Evolutionary conservation across 2,329 filamentous ascomycete genomes (phyloP).

Genomic region (Arachnopeziza araneosa): DNA sequence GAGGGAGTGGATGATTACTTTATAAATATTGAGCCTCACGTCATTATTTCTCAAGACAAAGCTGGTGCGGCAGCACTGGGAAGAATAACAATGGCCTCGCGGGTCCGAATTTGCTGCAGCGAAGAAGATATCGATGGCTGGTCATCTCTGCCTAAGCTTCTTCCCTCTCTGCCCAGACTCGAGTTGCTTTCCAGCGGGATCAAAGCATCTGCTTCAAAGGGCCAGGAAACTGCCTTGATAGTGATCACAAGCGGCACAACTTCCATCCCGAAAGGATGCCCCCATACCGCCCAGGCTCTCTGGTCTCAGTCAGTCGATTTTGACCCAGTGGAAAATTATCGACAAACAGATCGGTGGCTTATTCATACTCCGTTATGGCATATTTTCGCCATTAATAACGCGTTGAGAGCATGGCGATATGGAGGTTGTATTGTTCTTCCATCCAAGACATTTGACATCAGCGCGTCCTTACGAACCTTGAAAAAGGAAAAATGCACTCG

Average conservation of each 20-base stretch:
- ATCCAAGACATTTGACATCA: conserved; percentile 57
- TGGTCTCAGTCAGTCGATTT: conserved; percentile 3
- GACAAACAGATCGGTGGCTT: conserved; percentile 3
- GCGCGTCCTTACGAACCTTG: conserved; percentile 52
- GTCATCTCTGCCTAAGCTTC: not conserved
- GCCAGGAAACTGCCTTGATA: conserved; percentile 5
- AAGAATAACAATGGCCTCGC: not conserved
- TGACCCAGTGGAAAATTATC: not conserved
- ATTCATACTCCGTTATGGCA: conserved; percentile 8
- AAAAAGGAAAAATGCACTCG: conserved; percentile 48
- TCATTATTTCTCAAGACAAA: conserved; percentile 1
- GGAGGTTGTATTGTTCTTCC: conserved; percentile 54
- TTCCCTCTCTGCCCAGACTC: not conserved
- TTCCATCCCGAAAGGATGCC: conserved; percentile 6
- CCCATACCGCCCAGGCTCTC: conserved; percentile 1
- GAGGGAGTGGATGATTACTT: not conserved
- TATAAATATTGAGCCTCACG: not conserved
- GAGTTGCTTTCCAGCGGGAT: not conserved
- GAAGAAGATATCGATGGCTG: not conserved
- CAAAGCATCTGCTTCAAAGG: not conserved
- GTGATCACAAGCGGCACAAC: conserved; percentile 11
- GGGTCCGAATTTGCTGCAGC: not conserved
- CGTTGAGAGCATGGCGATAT: conserved; percentile 5
- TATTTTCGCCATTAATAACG: conserved; percentile 6
- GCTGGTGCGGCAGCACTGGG: not conserved